A percentile compares a stretch with the other conserved stretches of the same genome.
phyloP scores from a whole-genome alignment of 2,329 filamentous ascomycete genomes.

The Lachnellula cervina region DNA sequence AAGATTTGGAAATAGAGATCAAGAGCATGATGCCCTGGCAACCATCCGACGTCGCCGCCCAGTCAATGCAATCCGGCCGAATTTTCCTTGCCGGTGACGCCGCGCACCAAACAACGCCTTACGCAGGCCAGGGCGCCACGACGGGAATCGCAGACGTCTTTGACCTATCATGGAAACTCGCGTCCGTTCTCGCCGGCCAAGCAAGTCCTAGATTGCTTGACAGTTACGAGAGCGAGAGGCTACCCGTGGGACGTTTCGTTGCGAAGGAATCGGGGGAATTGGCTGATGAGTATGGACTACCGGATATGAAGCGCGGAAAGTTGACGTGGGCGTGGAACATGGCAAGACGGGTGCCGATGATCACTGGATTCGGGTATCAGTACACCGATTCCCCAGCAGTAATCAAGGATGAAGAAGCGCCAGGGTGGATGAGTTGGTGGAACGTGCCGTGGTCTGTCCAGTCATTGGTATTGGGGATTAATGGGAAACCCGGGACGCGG shows the following conservation, averaged over 20 bases:
- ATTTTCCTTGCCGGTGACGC: conserved; percentile 45
- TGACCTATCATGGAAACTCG: conserved; percentile 41
- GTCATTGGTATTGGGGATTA: conserved; percentile 22
- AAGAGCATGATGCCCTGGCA: conserved; percentile 34
- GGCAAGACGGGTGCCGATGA: conserved; percentile 1
- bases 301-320: neutral
- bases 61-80: conserved; percentile 26
- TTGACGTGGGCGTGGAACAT: neutral
- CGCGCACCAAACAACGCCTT: conserved; percentile 44
- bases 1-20: conserved; percentile 30
- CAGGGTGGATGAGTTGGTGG: conserved; percentile 25
- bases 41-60: conserved; percentile 27
- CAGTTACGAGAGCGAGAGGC: conserved; percentile 38
- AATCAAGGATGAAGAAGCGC: conserved; percentile 9
- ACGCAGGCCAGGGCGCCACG: conserved; percentile 40
- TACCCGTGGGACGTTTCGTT: conserved; percentile 30
- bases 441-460: conserved; percentile 26
- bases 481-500: conserved; percentile 30
- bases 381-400: conserved; percentile 9
- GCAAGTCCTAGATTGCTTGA: conserved; percentile 28
- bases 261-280: conserved; percentile 8
- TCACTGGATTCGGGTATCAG: conserved; percentile 13
- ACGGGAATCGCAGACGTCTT: conserved; percentile 36
- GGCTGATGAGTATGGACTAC: conserved; percentile 12
- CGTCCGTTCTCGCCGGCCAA: conserved; percentile 28